phyloP scores from a whole-genome alignment of 1,139 yeast species.

The Taiozyma onychis region DNA sequence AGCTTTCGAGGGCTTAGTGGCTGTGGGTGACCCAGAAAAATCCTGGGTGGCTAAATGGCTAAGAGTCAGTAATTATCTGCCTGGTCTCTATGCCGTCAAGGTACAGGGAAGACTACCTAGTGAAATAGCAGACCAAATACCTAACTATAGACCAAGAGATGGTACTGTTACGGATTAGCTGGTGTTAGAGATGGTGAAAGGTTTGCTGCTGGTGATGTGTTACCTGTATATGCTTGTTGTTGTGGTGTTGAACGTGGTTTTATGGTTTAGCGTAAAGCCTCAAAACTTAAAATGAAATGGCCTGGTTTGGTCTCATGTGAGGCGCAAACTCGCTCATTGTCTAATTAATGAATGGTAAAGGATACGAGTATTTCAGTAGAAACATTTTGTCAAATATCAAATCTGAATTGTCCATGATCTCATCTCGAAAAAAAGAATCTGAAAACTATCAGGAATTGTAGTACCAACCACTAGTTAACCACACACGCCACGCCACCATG shows the following conservation, averaged over 20 bases:
- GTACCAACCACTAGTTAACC: neutral
- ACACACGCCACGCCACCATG: neutral
- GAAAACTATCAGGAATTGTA: neutral
- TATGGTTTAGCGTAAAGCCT: neutral
- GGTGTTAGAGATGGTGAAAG: neutral
- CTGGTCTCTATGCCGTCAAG: slow-evolving; percentile 91
- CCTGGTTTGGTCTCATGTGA: neutral
- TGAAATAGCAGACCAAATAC: slow-evolving; percentile 70
- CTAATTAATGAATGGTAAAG: neutral
- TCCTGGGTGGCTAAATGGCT: slow-evolving; percentile 99
- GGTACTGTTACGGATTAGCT: slow-evolving; percentile 80
- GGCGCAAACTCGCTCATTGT: neutral
- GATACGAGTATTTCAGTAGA: neutral
- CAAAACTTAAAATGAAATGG: neutral
- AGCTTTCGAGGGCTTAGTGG: slow-evolving; percentile 92
- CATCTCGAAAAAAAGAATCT: neutral
- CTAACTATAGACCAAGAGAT: slow-evolving; percentile 89
- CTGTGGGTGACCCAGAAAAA: slow-evolving; percentile 76
- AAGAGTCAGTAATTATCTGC: slow-evolving; percentile 81
- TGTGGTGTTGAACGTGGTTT: neutral
- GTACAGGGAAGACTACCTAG: slow-evolving; percentile 90
- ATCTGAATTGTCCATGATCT: neutral
- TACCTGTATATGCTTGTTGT: neutral
- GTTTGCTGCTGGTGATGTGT: neutral
- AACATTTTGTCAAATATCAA: no score